Base-by-base conservation (phyloP, 2,329 filamentous ascomycete genomes). In the Geosmithia flava region DNA sequence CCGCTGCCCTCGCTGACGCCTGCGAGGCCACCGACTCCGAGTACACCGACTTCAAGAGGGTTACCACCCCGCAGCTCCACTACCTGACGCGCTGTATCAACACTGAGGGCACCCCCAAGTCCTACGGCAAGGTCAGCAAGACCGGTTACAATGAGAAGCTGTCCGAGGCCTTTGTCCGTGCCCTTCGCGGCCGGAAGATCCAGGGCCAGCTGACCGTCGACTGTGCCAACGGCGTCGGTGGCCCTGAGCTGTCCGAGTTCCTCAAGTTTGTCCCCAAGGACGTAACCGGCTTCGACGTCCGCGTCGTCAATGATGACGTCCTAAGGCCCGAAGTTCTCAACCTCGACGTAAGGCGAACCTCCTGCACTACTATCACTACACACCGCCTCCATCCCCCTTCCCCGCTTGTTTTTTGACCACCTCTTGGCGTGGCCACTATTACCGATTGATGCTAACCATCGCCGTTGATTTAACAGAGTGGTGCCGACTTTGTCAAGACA, bases 51-150 rank as follows among this genome's bases (percentile, higher is more conserved):
- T 91, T 83, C 70, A 93, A 91, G 67, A 83, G 90, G 62, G 74
- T 96, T 59, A 97, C 93, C 13, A 98, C 93, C 3, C 93, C 93
- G n/a, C 93, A 97, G 69, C 77, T 98, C 50, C 93, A 98, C 71
- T 98, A 98, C 68, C 75, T 97, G 54, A 91, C 91, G 30, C 87
- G 93, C 54, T 95, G 90, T 66, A 79, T 89, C 68, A 98, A 98
- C 70, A 97, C 91, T 1, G 78, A 93, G 58, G 87, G 85, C 52
- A 94, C 87, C 2, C 83, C 85, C 49, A 83, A 89, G 56, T 79
- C 88, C 17, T 98, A 97, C 62, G 93, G 93, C 49, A 81, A 88
- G 61, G 79, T 88, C 47, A 95, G 85, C 52, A 91, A 97, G 70
- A 74, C 80, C 50, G 93, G 93, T 37, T 98, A 98, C 70, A 97